A percentile compares a stretch with the other conserved stretches of the same genome.
These are phyloP conservation scores for Neonectria sp. DNA, from an alignment of 2,329 filamentous ascomycete genomes.

Conservation along the genomic window DNA sequence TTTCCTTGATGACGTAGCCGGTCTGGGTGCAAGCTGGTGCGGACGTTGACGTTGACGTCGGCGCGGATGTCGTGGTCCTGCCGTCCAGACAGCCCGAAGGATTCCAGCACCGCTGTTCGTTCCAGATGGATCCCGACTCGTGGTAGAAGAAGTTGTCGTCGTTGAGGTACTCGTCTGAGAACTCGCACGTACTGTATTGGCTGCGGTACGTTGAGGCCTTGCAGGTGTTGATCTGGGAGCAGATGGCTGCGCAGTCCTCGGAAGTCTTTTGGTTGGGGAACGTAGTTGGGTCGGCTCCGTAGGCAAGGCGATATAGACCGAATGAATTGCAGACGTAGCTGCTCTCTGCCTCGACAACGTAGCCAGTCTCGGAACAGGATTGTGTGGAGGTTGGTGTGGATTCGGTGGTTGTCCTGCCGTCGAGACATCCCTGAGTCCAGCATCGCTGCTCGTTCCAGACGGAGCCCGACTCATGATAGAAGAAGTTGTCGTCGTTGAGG, in stretches of 20 bases:
- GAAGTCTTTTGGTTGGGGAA: neutral
- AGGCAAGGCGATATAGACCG: neutral
- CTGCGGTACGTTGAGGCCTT: neutral
- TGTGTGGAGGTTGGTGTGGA: neutral
- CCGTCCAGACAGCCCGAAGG: neutral
- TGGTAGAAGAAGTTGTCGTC: neutral
- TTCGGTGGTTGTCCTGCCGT: neutral
- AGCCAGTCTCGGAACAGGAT: slow-evolving; percentile 4
- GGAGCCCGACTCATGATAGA: neutral
- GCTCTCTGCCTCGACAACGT: neutral
- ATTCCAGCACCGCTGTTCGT: slow-evolving; percentile 4
- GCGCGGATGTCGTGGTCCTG: too few species aligned
- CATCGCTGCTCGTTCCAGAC: slow-evolving; percentile 9
- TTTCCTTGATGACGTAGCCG: too few species aligned
- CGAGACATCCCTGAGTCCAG: neutral
- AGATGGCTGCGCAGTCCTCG: neutral
- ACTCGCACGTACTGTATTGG: slow-evolving; percentile 3
- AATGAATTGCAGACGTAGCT: neutral
- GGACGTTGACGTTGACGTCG: neutral
- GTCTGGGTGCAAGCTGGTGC: too few species aligned
- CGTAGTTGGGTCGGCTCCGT: neutral
- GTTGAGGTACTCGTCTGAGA: neutral
- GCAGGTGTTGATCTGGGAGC: neutral
- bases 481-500: neutral
- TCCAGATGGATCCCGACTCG: neutral